phyloP scores from a whole-genome alignment of 116 monocot genomes.

The Papilionanthe hybrid region DNA sequence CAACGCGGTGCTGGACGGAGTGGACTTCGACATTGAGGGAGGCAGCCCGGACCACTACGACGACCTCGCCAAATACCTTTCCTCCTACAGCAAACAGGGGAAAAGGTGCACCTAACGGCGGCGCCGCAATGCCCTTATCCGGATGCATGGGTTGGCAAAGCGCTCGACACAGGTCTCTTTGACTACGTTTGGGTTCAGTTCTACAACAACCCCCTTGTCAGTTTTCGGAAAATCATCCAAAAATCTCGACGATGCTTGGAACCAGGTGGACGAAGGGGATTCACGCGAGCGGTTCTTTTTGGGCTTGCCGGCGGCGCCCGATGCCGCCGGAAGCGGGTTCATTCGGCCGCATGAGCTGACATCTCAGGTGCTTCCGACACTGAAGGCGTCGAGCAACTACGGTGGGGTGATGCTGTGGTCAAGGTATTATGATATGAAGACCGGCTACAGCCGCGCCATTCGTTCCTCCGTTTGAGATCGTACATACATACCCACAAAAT shows the following conservation, averaged over 20 bases:
- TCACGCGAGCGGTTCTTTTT: conserved; percentile 10
- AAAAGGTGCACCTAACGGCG: conserved; percentile 13
- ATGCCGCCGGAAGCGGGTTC: conserved; percentile 12
- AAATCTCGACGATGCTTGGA: conserved; percentile 1
- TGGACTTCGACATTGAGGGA: conserved; percentile 10
- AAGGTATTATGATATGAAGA: conserved; percentile 9
- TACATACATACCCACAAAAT: no score
- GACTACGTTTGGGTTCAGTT: conserved; percentile 33
- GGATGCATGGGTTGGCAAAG: conserved; percentile 13
- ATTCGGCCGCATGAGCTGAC: background rate
- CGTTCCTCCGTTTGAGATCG: background rate
- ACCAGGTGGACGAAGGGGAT: conserved; percentile 11
- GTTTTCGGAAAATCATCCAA: conserved; percentile 1
- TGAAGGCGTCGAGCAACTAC: conserved; percentile 12
- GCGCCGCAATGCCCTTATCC: conserved; percentile 21
- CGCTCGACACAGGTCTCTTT: conserved; percentile 13
- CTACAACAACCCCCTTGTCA: conserved; percentile 27
- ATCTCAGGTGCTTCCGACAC: conserved; percentile 7
- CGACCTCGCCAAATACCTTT: conserved; percentile 6
- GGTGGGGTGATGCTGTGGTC: conserved; percentile 20
- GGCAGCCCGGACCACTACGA: conserved; percentile 14
- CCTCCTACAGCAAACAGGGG: background rate
- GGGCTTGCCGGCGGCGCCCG: conserved; percentile 14
- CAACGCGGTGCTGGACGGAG: conserved; percentile 4
- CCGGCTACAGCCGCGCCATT: conserved; percentile 18